These are phyloP conservation scores for Rosa rugosa DNA, from an alignment of 306 rosid species.

Conservation along the genomic window DNA sequence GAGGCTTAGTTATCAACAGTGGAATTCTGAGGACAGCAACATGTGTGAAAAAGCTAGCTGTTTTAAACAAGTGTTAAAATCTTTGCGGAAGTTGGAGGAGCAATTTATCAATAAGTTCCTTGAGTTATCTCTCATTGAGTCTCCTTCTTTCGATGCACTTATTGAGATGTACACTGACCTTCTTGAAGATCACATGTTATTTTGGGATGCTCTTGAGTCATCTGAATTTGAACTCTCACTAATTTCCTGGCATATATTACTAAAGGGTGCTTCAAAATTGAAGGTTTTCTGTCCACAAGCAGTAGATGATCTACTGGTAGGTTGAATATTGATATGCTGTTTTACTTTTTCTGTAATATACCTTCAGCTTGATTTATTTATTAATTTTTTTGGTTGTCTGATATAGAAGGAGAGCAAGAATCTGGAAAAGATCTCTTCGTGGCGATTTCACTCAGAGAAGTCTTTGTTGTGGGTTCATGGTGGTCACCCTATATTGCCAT, in stretches of 20 bases:
- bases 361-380: constrained; percentile 8
- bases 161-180: constrained; percentile 52
- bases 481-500: constrained; percentile 79
- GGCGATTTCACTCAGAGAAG: constrained; percentile 44
- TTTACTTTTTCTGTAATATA: constrained; percentile 21
- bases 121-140: constrained; percentile 49
- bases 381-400: neutral
- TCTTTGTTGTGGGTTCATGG: constrained; percentile 86
- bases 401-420: constrained; percentile 52
- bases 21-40: constrained; percentile 45
- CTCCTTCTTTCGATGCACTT: constrained; percentile 46
- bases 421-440: constrained; percentile 35
- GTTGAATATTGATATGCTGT: constrained; percentile 21
- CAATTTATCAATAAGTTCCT: constrained; percentile 55
- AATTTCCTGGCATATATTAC: constrained; percentile 64
- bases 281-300: constrained; percentile 52
- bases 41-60: constrained; percentile 22
- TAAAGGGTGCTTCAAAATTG: constrained; percentile 54
- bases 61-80: constrained; percentile 42
- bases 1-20: constrained; percentile 56
- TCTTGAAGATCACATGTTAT: constrained; percentile 58
- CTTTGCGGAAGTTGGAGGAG: constrained; percentile 63
- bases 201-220: constrained; percentile 54
- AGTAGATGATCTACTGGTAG: constrained; percentile 58
- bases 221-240: constrained; percentile 46